Percentiles rank a stretch among this genome's conserved stretches.
Evolutionary conservation across 2,329 filamentous ascomycete genomes (phyloP).

Genomic region (Colletotrichum sojae): DNA sequence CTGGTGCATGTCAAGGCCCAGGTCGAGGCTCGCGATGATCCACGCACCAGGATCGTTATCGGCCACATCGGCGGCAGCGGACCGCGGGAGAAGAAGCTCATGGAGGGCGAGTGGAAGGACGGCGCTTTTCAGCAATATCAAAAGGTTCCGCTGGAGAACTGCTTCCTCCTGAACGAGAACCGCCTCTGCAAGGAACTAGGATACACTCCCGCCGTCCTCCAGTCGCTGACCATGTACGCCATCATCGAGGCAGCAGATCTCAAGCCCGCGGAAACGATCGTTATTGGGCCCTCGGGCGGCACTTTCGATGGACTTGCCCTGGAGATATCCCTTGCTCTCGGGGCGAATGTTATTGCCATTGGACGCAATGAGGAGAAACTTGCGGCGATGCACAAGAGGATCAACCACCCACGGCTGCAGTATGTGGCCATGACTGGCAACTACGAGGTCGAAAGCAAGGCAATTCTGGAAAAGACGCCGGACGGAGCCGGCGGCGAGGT

Average conservation of each 20-base stretch:
- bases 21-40: constrained; percentile 49
- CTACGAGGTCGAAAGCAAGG: neutral
- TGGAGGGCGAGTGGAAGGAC: constrained; percentile 48
- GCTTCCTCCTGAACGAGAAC: constrained; percentile 50
- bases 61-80: constrained; percentile 47
- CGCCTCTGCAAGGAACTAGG: constrained; percentile 47
- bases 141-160: constrained; percentile 52
- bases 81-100: constrained; percentile 43
- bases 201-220: constrained; percentile 58
- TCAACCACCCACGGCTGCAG: constrained; percentile 2
- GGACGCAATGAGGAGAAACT: constrained; percentile 54
- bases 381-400: constrained; percentile 1
- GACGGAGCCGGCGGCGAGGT: constrained; percentile 8
- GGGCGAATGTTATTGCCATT: constrained; percentile 66
- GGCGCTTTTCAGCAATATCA: constrained; percentile 49
- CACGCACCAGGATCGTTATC: constrained; percentile 44
- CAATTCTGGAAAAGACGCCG: constrained; percentile 2
- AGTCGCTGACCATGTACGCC: constrained; percentile 51
- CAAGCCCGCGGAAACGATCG: constrained; percentile 61
- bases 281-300: constrained; percentile 66
- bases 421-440: constrained; percentile 21
- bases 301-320: constrained; percentile 63
- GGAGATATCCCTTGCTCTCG: constrained; percentile 63
- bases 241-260: constrained; percentile 56
- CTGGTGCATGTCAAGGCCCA: constrained; percentile 52